A percentile compares a stretch with the other conserved stretches of the same genome.
These are phyloP conservation scores for Diversispora eburnea DNA, from an alignment of 192 early-diverging fungal genomes.

Conservation along the genomic window DNA sequence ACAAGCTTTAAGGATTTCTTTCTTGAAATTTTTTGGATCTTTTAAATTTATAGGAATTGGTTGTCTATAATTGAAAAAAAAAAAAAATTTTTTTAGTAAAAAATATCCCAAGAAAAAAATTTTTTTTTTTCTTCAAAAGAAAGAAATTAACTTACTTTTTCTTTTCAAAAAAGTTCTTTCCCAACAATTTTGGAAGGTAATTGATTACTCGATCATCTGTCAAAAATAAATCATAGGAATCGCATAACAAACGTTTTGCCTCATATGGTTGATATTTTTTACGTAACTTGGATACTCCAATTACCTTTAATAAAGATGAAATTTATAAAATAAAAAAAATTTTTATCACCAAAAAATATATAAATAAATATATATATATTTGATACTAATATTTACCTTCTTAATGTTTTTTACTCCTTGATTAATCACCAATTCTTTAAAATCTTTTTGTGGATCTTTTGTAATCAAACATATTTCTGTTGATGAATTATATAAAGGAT, in stretches of 20 bases:
- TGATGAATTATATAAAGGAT: conserved; percentile 59
- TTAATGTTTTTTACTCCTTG: conserved; percentile 61
- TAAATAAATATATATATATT: neutral
- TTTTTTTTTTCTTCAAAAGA: neutral
- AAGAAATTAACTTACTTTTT: conserved; percentile 62
- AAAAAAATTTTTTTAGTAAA: conserved; percentile 15
- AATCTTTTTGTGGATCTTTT: conserved; percentile 79
- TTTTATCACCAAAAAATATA: neutral
- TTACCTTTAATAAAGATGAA: conserved; percentile 50
- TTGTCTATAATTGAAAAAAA: conserved; percentile 41
- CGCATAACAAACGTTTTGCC: conserved; percentile 69
- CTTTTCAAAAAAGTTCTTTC: conserved; percentile 76
- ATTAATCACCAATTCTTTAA: conserved; percentile 64
- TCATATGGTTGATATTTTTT: conserved; percentile 79
- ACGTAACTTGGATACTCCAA: conserved; percentile 74
- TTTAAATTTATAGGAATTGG: conserved; percentile 72
- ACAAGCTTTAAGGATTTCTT: conserved; percentile 58
- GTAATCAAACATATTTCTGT: conserved; percentile 84
- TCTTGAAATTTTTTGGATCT: conserved; percentile 49
- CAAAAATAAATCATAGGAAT: conserved; percentile 81
- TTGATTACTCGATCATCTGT: conserved; percentile 79
- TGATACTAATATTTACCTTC: conserved; percentile 57
- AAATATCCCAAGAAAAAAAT: conserved; percentile 24
- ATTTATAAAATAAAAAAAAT: neutral
- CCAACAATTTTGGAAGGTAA: conserved; percentile 72